phyloP scores from a whole-genome alignment of 805 yeast species.

The Zygosaccharomyces lentus region DNA sequence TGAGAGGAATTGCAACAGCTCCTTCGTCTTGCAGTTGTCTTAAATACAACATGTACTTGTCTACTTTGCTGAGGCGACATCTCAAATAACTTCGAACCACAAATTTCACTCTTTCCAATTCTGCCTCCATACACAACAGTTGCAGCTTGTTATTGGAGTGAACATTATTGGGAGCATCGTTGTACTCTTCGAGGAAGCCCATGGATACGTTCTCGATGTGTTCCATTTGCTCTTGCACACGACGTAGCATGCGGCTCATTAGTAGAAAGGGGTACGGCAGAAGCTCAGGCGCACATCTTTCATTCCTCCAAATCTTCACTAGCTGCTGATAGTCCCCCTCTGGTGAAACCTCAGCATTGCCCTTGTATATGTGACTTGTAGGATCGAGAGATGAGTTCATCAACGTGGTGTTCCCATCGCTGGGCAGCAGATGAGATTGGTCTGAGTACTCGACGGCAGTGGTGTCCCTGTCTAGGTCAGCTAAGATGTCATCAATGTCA shows the following conservation, averaged over 20 bases:
- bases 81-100: slow-evolving; percentile 77
- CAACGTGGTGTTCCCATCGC: slow-evolving; percentile 23
- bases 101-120: slow-evolving; percentile 81
- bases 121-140: slow-evolving; percentile 83
- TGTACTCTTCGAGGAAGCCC: slow-evolving; percentile 54
- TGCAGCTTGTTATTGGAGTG: slow-evolving; percentile 50
- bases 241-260: slow-evolving; percentile 51
- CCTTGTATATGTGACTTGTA: slow-evolving; percentile 6
- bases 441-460: slow-evolving; percentile 31
- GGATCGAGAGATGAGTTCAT: slow-evolving; percentile 22
- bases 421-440: slow-evolving; percentile 12
- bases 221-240: slow-evolving; percentile 68
- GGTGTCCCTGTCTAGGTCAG: slow-evolving; percentile 54
- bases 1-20: slow-evolving; percentile 17
- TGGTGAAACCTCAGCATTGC: slow-evolving; percentile 12
- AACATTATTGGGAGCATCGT: slow-evolving; percentile 2
- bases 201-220: slow-evolving; percentile 73
- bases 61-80: slow-evolving; percentile 71
- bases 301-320: slow-evolving; percentile 71
- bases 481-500: slow-evolving; percentile 67
- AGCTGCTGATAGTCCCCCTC: slow-evolving; percentile 36
- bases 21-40: slow-evolving; percentile 36
- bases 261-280: slow-evolving; percentile 64
- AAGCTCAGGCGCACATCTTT: slow-evolving; percentile 83
- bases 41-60: slow-evolving; percentile 59